phyloP scores from a whole-genome alignment of 305 asterid genomes.

The Fraxinus velutina region DNA sequence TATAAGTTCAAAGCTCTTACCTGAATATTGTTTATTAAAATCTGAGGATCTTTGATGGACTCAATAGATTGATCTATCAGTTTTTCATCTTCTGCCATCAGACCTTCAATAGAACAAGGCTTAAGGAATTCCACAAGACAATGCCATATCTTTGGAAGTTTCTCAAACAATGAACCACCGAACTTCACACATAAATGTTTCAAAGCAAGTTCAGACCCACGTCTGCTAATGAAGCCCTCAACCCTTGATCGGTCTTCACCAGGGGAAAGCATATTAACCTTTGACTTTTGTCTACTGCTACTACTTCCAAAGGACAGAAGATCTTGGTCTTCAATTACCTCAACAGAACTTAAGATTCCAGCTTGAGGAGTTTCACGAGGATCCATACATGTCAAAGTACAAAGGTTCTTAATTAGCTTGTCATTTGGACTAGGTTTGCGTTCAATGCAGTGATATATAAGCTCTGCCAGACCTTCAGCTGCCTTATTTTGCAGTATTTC shows the following conservation, averaged over 20 bases:
- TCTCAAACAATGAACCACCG: conserved; percentile 76
- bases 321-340: conserved; percentile 82
- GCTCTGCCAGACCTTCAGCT: conserved; percentile 94
- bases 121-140: conserved; percentile 91
- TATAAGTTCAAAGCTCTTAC: conserved; percentile 35
- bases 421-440: conserved; percentile 98
- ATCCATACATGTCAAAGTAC: conserved; percentile 84
- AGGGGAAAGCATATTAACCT: conserved; percentile 60
- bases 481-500: conserved; percentile 90
- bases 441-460: conserved; percentile 67
- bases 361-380: conserved; percentile 97
- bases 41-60: conserved; percentile 73
- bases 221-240: conserved; percentile 90
- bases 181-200: conserved; percentile 81
- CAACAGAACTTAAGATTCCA: conserved; percentile 71
- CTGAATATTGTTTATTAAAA: conserved; percentile 87
- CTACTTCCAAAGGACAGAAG: conserved; percentile 71
- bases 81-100: conserved; percentile 62
- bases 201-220: conserved; percentile 92
- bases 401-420: conserved; percentile 79
- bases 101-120: conserved; percentile 62
- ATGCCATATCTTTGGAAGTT: conserved; percentile 89
- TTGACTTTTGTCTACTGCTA: conserved; percentile 54
- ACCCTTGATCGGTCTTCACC: conserved; percentile 89
- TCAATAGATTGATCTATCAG: conserved; percentile 57